Percentiles rank a stretch among this genome's conserved stretches.
Conservation (phyloP, 192 early-diverging fungal species). For the Coemansia sp. region DNA sequence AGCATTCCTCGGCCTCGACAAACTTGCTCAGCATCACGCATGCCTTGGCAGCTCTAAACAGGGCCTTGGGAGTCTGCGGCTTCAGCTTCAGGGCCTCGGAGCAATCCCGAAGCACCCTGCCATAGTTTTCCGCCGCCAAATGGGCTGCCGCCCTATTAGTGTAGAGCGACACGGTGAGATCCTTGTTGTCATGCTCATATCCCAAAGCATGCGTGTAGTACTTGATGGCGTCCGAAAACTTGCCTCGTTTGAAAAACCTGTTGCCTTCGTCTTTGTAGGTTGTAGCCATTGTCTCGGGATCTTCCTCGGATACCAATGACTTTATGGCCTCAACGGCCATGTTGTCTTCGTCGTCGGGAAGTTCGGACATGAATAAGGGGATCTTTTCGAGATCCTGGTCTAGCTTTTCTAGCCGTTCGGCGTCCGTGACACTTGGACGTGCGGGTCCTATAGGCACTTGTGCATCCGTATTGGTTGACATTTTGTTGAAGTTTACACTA, state of each 20-base stretch:
- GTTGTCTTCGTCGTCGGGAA: slow-evolving; percentile 76
- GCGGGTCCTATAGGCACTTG: slow-evolving; percentile 20
- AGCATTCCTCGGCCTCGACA: slow-evolving; percentile 83
- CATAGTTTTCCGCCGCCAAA: slow-evolving; percentile 81
- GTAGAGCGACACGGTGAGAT: slow-evolving; percentile 76
- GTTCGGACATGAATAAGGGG: slow-evolving; percentile 91
- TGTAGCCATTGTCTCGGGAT: slow-evolving; percentile 84
- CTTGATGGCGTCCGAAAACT: slow-evolving; percentile 73
- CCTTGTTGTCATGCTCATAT: slow-evolving; percentile 65
- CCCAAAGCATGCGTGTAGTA: slow-evolving; percentile 88
- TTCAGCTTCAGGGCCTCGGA: slow-evolving; percentile 71
- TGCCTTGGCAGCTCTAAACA: slow-evolving; percentile 86
- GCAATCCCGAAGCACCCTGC: slow-evolving; percentile 87
- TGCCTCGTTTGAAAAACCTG: slow-evolving; percentile 75
- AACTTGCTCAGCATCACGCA: slow-evolving; percentile 74
- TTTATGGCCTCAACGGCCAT: slow-evolving; percentile 77
- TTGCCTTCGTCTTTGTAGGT: slow-evolving; percentile 98
- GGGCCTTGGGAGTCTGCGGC: slow-evolving; percentile 85
- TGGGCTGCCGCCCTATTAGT: slow-evolving; percentile 92
- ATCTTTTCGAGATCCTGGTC: slow-evolving; percentile 64
- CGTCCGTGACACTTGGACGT: slow-evolving; percentile 14
- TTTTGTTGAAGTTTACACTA: no score
- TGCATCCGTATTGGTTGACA: no score
- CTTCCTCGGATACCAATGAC: slow-evolving; percentile 84
- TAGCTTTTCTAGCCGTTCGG: slow-evolving; percentile 47